Percentiles rank a stretch among this genome's conserved stretches.
Evolutionary conservation across 164 flowering plant genomes (phyloP).

Genomic region (Stephania yunnanensis): DNA sequence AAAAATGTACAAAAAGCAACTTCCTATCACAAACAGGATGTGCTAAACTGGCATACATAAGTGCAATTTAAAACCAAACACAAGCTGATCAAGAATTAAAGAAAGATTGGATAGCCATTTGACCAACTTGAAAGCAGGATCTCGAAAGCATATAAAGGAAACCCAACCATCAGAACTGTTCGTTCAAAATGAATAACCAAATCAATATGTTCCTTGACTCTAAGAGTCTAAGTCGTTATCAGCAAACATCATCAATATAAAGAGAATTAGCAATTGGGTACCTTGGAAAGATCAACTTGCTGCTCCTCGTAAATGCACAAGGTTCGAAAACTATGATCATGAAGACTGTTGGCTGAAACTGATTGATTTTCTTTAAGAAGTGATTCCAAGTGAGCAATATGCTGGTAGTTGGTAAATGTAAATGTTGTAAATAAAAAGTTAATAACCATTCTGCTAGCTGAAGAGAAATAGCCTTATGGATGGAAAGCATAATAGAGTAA

Average conservation of each 20-base stretch:
- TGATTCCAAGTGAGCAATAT: conserved; percentile 59
- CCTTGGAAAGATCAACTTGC: conserved; percentile 72
- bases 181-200: background rate
- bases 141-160: background rate
- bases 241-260: background rate
- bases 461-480: conserved; percentile 1
- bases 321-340: conserved; percentile 70
- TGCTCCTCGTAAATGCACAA: conserved; percentile 53
- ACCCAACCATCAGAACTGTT: background rate
- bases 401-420: conserved; percentile 47
- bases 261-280: conserved; percentile 14
- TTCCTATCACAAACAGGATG: background rate
- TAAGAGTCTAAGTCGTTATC: background rate
- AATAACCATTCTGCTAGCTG: background rate
- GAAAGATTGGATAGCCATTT: background rate
- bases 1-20: background rate
- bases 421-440: background rate
- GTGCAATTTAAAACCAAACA: background rate
- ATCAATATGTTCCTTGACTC: background rate
- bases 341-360: conserved; percentile 42
- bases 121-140: background rate
- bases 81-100: background rate
- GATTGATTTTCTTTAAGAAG: conserved; percentile 49
- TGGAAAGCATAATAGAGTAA: conserved; percentile 25
- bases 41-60: background rate